Evolutionary conservation across 2,329 filamentous ascomycete species (phyloP).

Genomic region (Calonectria leucothoes): DNA sequence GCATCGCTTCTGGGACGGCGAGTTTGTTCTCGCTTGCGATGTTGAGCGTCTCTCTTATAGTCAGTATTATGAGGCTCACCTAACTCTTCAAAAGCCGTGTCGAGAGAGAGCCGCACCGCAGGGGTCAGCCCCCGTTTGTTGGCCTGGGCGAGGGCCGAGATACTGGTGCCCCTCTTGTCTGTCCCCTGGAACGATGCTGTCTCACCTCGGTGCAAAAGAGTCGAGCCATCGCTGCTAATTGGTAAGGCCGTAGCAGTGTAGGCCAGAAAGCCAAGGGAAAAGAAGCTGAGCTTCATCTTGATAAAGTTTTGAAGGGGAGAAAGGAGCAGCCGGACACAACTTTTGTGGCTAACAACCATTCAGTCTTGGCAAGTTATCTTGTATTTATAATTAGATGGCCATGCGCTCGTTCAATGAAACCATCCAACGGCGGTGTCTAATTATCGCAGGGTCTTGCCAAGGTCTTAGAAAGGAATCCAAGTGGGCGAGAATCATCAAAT

Average conservation of each 20-base stretch:
- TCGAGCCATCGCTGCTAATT: not conserved
- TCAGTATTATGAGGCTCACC: not conserved
- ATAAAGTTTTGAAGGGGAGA: not conserved
- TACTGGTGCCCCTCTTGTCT: not conserved
- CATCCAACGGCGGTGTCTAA: not conserved
- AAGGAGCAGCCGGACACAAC: not conserved
- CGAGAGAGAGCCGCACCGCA: not conserved
- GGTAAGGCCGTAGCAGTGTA: not conserved
- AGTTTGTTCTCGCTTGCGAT: not conserved
- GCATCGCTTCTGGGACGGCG: not conserved
- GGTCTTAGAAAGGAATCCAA: not conserved
- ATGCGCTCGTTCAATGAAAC: too few relatives aligned
- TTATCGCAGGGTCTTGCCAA: not conserved
- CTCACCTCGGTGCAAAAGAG: not conserved
- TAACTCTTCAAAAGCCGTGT: not conserved
- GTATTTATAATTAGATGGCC: not conserved
- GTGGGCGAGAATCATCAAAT: not conserved
- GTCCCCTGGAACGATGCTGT: not conserved
- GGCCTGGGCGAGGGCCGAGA: not conserved
- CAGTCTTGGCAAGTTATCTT: too few relatives aligned
- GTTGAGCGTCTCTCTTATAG: too few relatives aligned
- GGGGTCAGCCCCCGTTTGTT: not conserved
- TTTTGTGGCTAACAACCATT: not conserved
- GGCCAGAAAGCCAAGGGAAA: not conserved
- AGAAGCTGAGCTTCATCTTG: not conserved